Evolutionary conservation across 2,329 filamentous ascomycete species (phyloP), one percentile per base, ranked within the genome.

Genomic region (Epichloe gansuensis): DNA sequence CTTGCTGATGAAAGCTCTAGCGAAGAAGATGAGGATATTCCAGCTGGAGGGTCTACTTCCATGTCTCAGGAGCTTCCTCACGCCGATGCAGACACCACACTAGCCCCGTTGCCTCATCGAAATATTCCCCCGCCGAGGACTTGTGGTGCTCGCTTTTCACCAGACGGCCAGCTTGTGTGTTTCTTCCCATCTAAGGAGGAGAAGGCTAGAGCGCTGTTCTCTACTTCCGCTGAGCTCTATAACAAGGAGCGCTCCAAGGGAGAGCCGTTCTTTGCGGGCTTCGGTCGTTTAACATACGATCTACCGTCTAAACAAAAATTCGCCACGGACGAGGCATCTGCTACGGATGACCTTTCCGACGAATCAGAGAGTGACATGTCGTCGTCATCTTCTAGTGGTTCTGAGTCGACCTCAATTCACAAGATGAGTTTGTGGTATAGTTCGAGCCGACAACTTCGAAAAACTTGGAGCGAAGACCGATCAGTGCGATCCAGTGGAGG

Each of bases 1-100:
- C 66, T 82, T 38, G 76, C 73, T 34, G 86, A 87, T 53, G 88
- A 93, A 58, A 91, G 88, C 58, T 96, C 89, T 3, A 94, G 87
- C 60, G 87, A 91, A 58, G 88, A 91, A 23, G 87, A 90, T 41
- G 72, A 72, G 46, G 72, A 76, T 25, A 76, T 78, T 11, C 73
- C 74, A 0, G 64, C 74, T 2, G 75, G 75, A 3, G 75, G 74
- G 17, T 78, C 76, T 8, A 76, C 74, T 12, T 75, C 77, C 51
- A 79, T 83, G 76, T 83, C 80, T 6, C 80, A 82, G 57, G 80
- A 83, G 57, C 69, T 83, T 23, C 72, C 74, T 8, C 80, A 75
- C 55, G 72, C 70, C 23, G 77, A 80, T 48, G 69, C 74, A 4
- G 78, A 78, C 44, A 74, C 74, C 4, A 75, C 76, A 2, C 67